Evolutionary conservation across 2,329 filamentous ascomycete species (phyloP).

Genomic region (Xylogone sp.): DNA sequence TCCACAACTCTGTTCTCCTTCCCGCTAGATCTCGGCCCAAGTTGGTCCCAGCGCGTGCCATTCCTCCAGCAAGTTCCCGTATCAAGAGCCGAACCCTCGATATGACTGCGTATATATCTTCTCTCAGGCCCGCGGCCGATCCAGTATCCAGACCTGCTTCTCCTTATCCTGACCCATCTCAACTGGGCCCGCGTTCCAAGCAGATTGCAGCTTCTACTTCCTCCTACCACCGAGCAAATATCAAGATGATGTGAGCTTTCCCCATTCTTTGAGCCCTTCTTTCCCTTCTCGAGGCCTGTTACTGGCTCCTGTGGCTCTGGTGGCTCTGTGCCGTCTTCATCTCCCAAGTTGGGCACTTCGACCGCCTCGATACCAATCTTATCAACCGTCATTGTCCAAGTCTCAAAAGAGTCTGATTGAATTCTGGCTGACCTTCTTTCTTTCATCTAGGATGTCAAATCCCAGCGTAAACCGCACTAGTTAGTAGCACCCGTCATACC

Average conservation of each 20-base stretch:
- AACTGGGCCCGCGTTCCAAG: conserved; percentile 15
- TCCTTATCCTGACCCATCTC: conserved; percentile 24
- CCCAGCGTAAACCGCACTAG: not conserved
- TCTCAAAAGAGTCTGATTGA: too few species aligned
- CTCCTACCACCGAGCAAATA: conserved; percentile 8
- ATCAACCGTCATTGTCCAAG: too few species aligned
- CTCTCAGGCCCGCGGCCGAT: conserved; percentile 1
- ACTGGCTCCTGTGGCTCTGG: too few species aligned
- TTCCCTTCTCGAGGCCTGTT: not conserved
- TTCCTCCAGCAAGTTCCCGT: not conserved
- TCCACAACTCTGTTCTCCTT: not conserved
- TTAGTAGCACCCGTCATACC: not conserved
- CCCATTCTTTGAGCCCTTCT: too few species aligned
- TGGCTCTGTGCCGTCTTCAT: too few species aligned
- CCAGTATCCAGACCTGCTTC: conserved; percentile 12
- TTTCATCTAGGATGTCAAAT: not conserved
- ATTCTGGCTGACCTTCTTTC: not conserved
- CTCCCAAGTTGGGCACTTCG: too few species aligned
- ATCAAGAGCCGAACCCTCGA: not conserved
- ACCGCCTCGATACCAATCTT: too few species aligned
- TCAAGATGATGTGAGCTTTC: not conserved
- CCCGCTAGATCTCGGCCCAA: not conserved
- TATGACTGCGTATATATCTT: not conserved
- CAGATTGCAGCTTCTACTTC: conserved; percentile 22
- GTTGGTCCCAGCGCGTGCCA: not conserved